Evolutionary conservation across 208 protist species (phyloP).

Genomic region (Leishmania mexicana): DNA sequence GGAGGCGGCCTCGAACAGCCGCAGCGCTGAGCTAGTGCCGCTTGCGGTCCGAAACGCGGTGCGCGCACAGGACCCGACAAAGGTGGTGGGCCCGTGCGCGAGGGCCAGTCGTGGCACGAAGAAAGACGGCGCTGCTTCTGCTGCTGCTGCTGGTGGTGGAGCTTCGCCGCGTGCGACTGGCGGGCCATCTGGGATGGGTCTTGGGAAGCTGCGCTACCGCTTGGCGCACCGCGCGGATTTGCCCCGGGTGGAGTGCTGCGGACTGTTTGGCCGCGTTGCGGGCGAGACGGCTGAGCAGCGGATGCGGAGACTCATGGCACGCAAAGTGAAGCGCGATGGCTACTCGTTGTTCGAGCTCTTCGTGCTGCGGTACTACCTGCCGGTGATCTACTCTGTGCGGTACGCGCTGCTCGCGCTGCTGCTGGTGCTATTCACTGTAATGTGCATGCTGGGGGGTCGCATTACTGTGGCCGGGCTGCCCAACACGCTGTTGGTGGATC

Average conservation of each 20-base stretch:
- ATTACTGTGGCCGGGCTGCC: slow-evolving; percentile 37
- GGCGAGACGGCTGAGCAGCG: slow-evolving; percentile 40
- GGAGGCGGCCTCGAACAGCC: slow-evolving; percentile 15
- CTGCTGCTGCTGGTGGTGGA: not conserved
- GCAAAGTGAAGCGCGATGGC: slow-evolving; percentile 37
- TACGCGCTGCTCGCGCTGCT: slow-evolving; percentile 31
- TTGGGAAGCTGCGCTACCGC: slow-evolving; percentile 36
- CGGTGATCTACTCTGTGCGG: slow-evolving; percentile 19
- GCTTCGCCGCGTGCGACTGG: slow-evolving; percentile 7
- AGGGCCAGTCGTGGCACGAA: not conserved
- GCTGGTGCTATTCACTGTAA: slow-evolving; percentile 26
- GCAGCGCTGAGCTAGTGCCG: slow-evolving; percentile 23
- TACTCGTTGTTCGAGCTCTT: slow-evolving; percentile 53
- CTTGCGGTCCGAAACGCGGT: slow-evolving; percentile 34
- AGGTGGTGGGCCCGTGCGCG: slow-evolving; percentile 14
- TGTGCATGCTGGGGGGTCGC: slow-evolving; percentile 29
- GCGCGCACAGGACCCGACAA: slow-evolving; percentile 41
- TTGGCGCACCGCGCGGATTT: slow-evolving; percentile 28
- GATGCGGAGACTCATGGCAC: slow-evolving; percentile 34
- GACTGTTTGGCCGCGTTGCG: slow-evolving; percentile 32
- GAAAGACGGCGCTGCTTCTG: slow-evolving; percentile 1
- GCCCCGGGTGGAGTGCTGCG: slow-evolving; percentile 30
- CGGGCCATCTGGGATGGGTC: slow-evolving; percentile 29
- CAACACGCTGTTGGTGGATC: slow-evolving; percentile 27
- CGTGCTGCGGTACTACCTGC: slow-evolving; percentile 29